Evolutionary conservation across 768 basidiomycete genomes (phyloP).

Genomic region (Lyophyllum atratum): DNA sequence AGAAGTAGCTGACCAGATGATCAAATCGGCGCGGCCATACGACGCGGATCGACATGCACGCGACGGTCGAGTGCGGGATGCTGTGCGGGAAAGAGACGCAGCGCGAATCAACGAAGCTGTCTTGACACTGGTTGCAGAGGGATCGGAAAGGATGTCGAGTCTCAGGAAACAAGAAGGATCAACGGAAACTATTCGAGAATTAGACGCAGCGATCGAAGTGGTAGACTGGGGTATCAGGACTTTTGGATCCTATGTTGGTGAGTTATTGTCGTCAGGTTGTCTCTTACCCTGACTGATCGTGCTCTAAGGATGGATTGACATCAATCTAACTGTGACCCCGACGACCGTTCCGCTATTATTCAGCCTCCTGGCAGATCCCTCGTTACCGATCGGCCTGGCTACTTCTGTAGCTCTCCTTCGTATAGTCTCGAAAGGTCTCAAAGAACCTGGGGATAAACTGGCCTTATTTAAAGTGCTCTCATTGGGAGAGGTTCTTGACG

Average conservation of each 20-base stretch:
- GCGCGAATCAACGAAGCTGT: slow-evolving; percentile 84
- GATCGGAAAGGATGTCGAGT: slow-evolving; percentile 55
- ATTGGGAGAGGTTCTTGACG: slow-evolving; percentile 77
- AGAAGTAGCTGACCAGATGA: slow-evolving; percentile 94
- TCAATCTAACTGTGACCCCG: slow-evolving; percentile 92
- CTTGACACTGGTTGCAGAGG: slow-evolving; percentile 77
- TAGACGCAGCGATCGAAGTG: slow-evolving; percentile 68
- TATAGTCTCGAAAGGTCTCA: slow-evolving; percentile 91
- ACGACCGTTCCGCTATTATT: slow-evolving; percentile 86
- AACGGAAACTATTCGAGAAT: slow-evolving; percentile 47
- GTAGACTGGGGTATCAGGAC: slow-evolving; percentile 93
- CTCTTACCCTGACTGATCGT: background rate
- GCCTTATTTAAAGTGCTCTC: slow-evolving; percentile 89
- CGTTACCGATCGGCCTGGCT: slow-evolving; percentile 79
- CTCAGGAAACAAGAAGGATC: slow-evolving; percentile 49
- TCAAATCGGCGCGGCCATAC: slow-evolving; percentile 84
- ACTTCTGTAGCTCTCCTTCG: slow-evolving; percentile 79
- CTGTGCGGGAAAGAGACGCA: slow-evolving; percentile 89
- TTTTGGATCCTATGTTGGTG: slow-evolving; percentile 92
- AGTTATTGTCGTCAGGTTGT: slow-evolving; percentile 32
- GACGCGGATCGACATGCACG: slow-evolving; percentile 70
- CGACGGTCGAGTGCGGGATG: slow-evolving; percentile 86
- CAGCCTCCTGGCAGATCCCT: slow-evolving; percentile 75
- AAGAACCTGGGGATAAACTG: slow-evolving; percentile 87
- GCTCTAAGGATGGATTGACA: slow-evolving; percentile 91